Conservation (phyloP, 352 stramenopile genomes). For the Pythium brachiatum region DNA sequence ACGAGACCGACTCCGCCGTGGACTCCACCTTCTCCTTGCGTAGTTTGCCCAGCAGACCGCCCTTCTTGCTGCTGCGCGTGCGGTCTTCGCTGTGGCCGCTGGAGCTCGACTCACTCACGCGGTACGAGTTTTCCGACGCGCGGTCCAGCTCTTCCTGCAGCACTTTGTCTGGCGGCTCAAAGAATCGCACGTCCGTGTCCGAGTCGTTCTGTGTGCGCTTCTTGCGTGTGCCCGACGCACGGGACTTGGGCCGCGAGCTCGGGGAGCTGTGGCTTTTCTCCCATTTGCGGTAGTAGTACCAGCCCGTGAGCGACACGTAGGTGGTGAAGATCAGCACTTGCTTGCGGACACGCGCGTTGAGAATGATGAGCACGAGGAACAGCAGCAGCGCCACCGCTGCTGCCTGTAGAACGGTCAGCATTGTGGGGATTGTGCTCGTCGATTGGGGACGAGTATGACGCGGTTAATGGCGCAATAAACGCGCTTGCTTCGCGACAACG, state of each 20-base stretch:
- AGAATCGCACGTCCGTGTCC: constrained; percentile 21
- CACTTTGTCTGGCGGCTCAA: constrained; percentile 26
- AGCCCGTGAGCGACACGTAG: constrained; percentile 77
- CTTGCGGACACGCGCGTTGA: constrained; percentile 56
- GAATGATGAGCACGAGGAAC: constrained; percentile 38
- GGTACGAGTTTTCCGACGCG: constrained; percentile 44
- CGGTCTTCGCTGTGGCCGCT: constrained; percentile 43
- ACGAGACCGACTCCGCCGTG: neutral
- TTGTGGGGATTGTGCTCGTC: neutral
- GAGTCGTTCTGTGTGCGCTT: neutral
- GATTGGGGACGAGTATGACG: too few species aligned
- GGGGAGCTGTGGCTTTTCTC: constrained; percentile 54
- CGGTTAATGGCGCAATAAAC: neutral
- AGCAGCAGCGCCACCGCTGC: constrained; percentile 38
- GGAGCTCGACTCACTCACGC: constrained; percentile 49
- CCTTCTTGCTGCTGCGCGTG: constrained; percentile 19
- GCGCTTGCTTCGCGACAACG: neutral
- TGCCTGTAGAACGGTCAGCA: constrained; percentile 3
- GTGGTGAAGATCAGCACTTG: constrained; percentile 65
- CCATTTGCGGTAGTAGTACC: constrained; percentile 81
- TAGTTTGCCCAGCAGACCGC: constrained; percentile 16
- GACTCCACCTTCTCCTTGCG: constrained; percentile 17
- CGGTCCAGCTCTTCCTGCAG: constrained; percentile 3
- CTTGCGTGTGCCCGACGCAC: constrained; percentile 3
- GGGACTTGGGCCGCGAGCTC: constrained; percentile 10